A percentile compares a stretch with the other conserved stretches of the same genome.
Conservation (phyloP, 352 stramenopile genomes). For the Peronospora belbahrii region DNA sequence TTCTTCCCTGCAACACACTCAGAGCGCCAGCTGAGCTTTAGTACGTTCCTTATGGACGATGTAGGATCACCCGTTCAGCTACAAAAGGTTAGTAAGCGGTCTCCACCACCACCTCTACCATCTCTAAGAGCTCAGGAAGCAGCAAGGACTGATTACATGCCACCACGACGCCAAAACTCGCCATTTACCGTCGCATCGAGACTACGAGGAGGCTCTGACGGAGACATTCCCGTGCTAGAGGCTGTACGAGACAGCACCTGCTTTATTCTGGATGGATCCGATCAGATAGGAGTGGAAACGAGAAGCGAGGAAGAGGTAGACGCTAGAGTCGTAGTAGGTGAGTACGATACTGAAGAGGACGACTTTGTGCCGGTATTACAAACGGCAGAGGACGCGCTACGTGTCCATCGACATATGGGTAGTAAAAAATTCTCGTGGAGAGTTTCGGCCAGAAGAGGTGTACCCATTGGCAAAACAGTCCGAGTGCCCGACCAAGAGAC, state of each 20-base stretch:
- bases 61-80: slow-evolving; percentile 26
- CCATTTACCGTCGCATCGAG: not conserved
- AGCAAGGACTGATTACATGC: slow-evolving; percentile 1
- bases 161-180: slow-evolving; percentile 2
- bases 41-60: slow-evolving; percentile 54
- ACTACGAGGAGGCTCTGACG: slow-evolving; percentile 20
- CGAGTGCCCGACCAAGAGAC: slow-evolving; percentile 38
- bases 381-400: slow-evolving; percentile 49
- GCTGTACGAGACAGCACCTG: slow-evolving; percentile 27
- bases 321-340: slow-evolving; percentile 22
- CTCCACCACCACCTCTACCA: slow-evolving; percentile 13
- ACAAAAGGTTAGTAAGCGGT: slow-evolving; percentile 11
- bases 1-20: slow-evolving; percentile 6
- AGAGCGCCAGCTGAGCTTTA: slow-evolving; percentile 31
- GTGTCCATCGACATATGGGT: slow-evolving; percentile 24
- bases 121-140: slow-evolving; percentile 12
- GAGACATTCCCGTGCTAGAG: slow-evolving; percentile 71
- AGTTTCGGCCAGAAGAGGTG: slow-evolving; percentile 23
- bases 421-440: slow-evolving; percentile 50
- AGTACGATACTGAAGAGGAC: slow-evolving; percentile 39
- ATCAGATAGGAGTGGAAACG: slow-evolving; percentile 22
- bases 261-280: slow-evolving; percentile 36
- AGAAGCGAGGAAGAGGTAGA: slow-evolving; percentile 32
- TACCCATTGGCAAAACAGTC: slow-evolving; percentile 17
- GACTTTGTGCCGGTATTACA: slow-evolving; percentile 63